These are phyloP conservation scores for Lenwebbia sp. DNA, from an alignment of 345 rosid genomes.

Conservation along the genomic window DNA sequence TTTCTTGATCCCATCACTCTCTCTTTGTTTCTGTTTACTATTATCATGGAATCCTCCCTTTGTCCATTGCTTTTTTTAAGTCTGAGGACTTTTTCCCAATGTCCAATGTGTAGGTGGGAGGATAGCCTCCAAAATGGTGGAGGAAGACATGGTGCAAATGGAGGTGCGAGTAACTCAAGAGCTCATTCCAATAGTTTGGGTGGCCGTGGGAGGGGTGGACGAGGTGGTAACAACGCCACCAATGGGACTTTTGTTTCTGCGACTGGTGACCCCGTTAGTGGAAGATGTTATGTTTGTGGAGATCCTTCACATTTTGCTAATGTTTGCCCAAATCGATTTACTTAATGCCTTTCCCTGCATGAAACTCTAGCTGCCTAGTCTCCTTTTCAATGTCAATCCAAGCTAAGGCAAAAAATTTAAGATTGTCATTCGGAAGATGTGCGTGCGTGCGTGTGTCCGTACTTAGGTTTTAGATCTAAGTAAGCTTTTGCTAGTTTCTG, in stretches of 20 bases:
- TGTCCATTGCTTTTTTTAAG: not conserved
- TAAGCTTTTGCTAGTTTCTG: not conserved
- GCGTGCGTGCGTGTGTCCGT: not conserved
- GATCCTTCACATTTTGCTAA: conserved; percentile 95
- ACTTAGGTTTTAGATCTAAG: not conserved
- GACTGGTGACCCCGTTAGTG: conserved; percentile 75
- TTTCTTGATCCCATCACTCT: not conserved
- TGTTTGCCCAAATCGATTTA: conserved; percentile 65
- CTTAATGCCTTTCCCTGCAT: conserved; percentile 4
- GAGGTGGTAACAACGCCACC: conserved; percentile 14
- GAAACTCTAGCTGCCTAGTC: not conserved
- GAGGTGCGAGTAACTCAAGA: conserved; percentile 11
- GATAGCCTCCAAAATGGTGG: conserved; percentile 48
- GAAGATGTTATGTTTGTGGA: conserved; percentile 78
- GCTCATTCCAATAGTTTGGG: conserved; percentile 21
- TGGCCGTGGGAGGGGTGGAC: conserved; percentile 41
- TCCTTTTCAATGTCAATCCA: not conserved
- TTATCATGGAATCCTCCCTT: not conserved
- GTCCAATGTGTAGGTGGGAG: conserved; percentile 65
- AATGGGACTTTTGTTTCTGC: conserved; percentile 62
- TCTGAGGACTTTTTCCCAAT: not conserved
- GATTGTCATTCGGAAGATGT: not conserved
- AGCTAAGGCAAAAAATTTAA: not conserved
- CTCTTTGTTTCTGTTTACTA: not conserved
- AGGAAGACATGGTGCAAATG: conserved; percentile 16